These are phyloP conservation scores for Salix purpurea DNA, from an alignment of 345 rosid species.

Conservation along the genomic window DNA sequence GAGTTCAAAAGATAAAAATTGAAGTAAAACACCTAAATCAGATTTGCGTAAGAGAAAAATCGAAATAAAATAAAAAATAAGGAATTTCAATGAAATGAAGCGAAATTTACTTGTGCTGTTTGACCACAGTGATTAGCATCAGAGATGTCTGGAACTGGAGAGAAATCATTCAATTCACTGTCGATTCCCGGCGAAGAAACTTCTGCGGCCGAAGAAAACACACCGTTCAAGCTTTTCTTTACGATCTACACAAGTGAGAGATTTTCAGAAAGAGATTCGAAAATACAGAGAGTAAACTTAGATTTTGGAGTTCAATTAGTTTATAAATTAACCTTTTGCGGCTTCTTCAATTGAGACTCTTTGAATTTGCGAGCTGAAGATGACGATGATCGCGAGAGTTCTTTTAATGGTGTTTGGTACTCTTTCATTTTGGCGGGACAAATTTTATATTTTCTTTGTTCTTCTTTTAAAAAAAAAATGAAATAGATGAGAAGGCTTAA, in stretches of 20 bases:
- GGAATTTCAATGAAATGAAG: no score
- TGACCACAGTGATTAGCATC: background rate
- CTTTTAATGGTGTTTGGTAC: slow-evolving; percentile 22
- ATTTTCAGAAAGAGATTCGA: background rate
- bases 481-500: no score
- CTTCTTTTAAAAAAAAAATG: no score
- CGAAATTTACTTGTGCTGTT: background rate
- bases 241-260: slow-evolving; percentile 7
- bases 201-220: slow-evolving; percentile 11
- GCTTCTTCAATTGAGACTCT: slow-evolving; percentile 25
- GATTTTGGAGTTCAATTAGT: background rate
- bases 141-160: slow-evolving; percentile 14
- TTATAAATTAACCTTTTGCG: background rate
- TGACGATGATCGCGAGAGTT: background rate
- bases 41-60: background rate
- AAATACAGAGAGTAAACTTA: background rate
- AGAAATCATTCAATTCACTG: slow-evolving; percentile 18
- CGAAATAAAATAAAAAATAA: background rate
- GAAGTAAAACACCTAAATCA: background rate
- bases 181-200: slow-evolving; percentile 10
- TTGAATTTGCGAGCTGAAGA: slow-evolving; percentile 13
- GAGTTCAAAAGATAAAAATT: no score
- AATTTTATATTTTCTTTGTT: background rate
- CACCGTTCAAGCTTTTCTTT: slow-evolving; percentile 22
- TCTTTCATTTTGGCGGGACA: slow-evolving; percentile 26